These are phyloP conservation scores for Paramecium tetraurelia DNA, from an alignment of 73 alveolate genomes.

Conservation along the genomic window DNA sequence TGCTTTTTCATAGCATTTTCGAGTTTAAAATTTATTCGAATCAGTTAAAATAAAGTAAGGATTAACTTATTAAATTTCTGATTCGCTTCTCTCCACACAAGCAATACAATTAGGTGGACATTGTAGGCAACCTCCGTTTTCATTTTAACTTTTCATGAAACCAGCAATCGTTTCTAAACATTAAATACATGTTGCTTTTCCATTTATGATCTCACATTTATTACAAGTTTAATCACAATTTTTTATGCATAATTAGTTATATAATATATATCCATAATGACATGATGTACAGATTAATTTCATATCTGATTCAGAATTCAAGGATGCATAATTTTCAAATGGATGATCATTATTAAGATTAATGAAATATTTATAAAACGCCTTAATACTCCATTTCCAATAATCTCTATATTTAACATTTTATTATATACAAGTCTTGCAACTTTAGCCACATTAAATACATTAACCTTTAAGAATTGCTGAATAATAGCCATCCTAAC, in stretches of 20 bases:
- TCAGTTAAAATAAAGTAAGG: neutral
- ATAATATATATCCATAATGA: neutral
- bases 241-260: neutral
- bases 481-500: neutral
- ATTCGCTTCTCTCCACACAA: neutral
- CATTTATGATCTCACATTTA: neutral
- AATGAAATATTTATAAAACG: neutral
- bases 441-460: neutral
- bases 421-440: neutral
- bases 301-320: neutral
- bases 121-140: neutral
- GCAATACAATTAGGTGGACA: neutral
- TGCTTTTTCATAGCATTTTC: neutral
- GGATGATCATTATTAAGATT: neutral
- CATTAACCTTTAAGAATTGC: neutral
- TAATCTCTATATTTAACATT: neutral
- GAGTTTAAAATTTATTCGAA: neutral
- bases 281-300: neutral
- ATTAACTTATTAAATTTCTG: neutral
- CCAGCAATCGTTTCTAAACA: neutral
- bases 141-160: neutral
- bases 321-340: neutral
- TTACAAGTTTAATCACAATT: neutral
- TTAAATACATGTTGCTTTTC: neutral
- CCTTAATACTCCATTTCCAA: constrained; percentile 17